Conservation (phyloP, 2,329 filamentous ascomycete species). For the Zalaria obscura region DNA sequence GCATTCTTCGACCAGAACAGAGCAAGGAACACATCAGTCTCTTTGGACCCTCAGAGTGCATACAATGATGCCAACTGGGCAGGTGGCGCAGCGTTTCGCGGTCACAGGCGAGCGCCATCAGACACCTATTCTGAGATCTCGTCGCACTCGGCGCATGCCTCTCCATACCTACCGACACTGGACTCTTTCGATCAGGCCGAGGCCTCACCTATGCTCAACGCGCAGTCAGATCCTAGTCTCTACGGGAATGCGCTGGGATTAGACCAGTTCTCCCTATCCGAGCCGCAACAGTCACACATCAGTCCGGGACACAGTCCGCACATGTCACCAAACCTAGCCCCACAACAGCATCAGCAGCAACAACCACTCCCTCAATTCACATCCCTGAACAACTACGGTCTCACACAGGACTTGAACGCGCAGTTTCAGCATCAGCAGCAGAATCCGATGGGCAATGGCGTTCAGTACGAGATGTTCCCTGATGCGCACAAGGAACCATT, state of each 20-base stretch:
- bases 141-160: slow-evolving; percentile 58
- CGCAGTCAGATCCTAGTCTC: slow-evolving; percentile 55
- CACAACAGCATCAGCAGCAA: slow-evolving; percentile 46
- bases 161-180: slow-evolving; percentile 63
- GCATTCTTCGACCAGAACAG: slow-evolving; percentile 39
- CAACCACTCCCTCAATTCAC: slow-evolving; percentile 32
- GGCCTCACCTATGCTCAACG: slow-evolving; percentile 66
- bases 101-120: slow-evolving; percentile 76
- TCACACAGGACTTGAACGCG: slow-evolving; percentile 33
- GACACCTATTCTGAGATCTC: slow-evolving; percentile 78
- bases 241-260: slow-evolving; percentile 70
- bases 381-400: slow-evolving; percentile 28
- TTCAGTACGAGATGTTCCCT: slow-evolving; percentile 34
- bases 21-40: slow-evolving; percentile 40
- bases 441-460: slow-evolving; percentile 15
- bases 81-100: slow-evolving; percentile 50
- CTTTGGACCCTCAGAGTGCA: slow-evolving; percentile 45
- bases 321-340: slow-evolving; percentile 47
- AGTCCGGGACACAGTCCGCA: slow-evolving; percentile 62
- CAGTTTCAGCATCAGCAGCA: slow-evolving; percentile 31
- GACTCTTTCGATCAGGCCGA: slow-evolving; percentile 66
- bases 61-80: slow-evolving; percentile 41
- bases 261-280: slow-evolving; percentile 66
- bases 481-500: slow-evolving; percentile 33
- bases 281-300: slow-evolving; percentile 38